phyloP scores from a whole-genome alignment of 2,329 filamentous ascomycete genomes.

The Aspergillus costaricaensis region DNA sequence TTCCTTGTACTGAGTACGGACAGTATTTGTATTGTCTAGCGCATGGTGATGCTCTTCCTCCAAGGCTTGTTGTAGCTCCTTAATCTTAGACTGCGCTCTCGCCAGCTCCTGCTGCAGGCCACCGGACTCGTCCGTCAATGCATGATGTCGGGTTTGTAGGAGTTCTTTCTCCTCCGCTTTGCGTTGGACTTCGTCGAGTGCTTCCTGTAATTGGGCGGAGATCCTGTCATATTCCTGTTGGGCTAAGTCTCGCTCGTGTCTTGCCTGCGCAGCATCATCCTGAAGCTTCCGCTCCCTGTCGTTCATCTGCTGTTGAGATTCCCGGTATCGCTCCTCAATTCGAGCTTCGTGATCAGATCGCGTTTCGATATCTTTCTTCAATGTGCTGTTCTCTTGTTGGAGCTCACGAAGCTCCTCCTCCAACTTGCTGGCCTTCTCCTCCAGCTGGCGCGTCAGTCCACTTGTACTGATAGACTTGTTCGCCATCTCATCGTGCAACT shows the following conservation, averaged over 20 bases:
- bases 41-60: constrained; percentile 60
- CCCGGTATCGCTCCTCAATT: constrained; percentile 54
- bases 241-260: constrained; percentile 49
- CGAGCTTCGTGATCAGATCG: constrained; percentile 45
- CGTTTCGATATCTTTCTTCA: constrained; percentile 48
- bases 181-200: constrained; percentile 61
- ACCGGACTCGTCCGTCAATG: constrained; percentile 65
- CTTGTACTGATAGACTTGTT: constrained; percentile 78
- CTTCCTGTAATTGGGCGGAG: constrained; percentile 54
- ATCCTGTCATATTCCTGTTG: constrained; percentile 46
- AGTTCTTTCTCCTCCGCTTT: constrained; percentile 66
- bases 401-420: constrained; percentile 65
- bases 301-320: constrained; percentile 42
- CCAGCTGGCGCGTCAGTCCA: constrained; percentile 71
- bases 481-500: constrained; percentile 73
- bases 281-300: constrained; percentile 41
- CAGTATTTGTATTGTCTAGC: constrained; percentile 61
- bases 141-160: constrained; percentile 68
- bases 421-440: constrained; percentile 67
- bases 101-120: constrained; percentile 67
- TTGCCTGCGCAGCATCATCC: constrained; percentile 47
- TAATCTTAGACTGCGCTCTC: constrained; percentile 45
- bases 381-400: constrained; percentile 47
- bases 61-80: constrained; percentile 52
- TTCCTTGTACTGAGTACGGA: constrained; percentile 56